A percentile compares a stretch with the other conserved stretches of the same genome.
phyloP scores from a whole-genome alignment of 139 green algal species.

The Astrephomene gubernaculifera region DNA sequence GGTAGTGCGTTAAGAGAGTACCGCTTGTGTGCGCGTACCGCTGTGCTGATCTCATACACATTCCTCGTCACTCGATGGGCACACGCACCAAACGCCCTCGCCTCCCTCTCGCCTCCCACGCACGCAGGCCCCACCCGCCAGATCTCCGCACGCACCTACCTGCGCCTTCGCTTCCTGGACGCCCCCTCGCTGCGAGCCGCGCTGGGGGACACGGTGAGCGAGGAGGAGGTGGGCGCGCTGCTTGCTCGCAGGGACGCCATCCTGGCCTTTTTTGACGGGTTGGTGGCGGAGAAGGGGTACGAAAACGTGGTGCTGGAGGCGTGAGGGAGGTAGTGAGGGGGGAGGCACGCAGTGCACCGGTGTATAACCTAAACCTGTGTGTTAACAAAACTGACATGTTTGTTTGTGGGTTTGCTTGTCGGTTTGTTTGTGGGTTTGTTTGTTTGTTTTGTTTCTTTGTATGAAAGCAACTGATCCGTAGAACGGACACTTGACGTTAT shows the following conservation, averaged over 20 bases:
- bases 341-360: no score
- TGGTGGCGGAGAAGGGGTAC: conserved; percentile 78
- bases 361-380: no score
- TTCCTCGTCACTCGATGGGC: background rate
- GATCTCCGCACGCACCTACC: conserved; percentile 80
- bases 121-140: conserved; percentile 53
- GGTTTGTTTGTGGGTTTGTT: no score
- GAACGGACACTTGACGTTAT: no score
- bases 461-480: no score
- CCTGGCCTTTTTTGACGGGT: conserved; percentile 79
- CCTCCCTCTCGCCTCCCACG: background rate
- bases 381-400: no score
- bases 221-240: conserved; percentile 70
- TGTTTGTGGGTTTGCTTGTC: no score
- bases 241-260: conserved; percentile 66
- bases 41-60: background rate
- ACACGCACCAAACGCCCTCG: background rate
- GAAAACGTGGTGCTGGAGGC: conserved; percentile 65
- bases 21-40: background rate
- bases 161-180: conserved; percentile 81
- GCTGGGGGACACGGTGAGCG: conserved; percentile 57
- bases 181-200: conserved; percentile 50
- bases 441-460: no score
- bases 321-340: no score
- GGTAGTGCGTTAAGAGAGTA: background rate